Percentiles rank a stretch among this genome's conserved stretches.
Evolutionary conservation across 805 yeast species (phyloP).

Genomic region (Sugiyamaella marilandica): DNA sequence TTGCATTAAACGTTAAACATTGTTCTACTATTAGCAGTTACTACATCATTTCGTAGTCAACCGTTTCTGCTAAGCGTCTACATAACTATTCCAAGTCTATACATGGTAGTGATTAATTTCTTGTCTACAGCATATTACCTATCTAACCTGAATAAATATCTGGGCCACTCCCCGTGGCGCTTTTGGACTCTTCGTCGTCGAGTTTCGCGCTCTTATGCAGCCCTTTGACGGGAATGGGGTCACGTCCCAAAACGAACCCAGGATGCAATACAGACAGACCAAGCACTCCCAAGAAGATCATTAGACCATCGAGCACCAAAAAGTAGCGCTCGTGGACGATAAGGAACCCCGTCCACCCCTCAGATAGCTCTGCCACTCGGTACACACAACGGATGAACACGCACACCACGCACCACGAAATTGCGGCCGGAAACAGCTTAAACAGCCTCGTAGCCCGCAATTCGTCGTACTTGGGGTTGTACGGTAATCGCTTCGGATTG

Average conservation of each 20-base stretch:
- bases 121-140: not conserved
- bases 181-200: not conserved
- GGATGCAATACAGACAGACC: constrained; percentile 58
- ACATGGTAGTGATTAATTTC: too few species aligned
- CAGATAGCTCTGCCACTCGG: constrained; percentile 65
- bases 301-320: constrained; percentile 55
- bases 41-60: too few species aligned
- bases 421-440: constrained; percentile 15
- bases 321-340: constrained; percentile 58
- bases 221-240: constrained; percentile 21
- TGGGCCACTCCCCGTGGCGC: not conserved
- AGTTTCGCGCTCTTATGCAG: constrained; percentile 10
- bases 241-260: constrained; percentile 47
- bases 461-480: constrained; percentile 14
- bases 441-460: constrained; percentile 11
- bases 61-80: too few species aligned
- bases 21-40: too few species aligned
- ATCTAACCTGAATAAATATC: not conserved
- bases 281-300: constrained; percentile 49
- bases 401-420: constrained; percentile 30
- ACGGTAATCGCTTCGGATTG: not conserved
- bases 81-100: too few species aligned
- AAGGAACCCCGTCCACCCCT: constrained; percentile 67
- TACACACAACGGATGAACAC: constrained; percentile 48
- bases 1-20: too few species aligned